phyloP scores from a whole-genome alignment of 352 stramenopile genomes.

The Phytophthora megakarya region DNA sequence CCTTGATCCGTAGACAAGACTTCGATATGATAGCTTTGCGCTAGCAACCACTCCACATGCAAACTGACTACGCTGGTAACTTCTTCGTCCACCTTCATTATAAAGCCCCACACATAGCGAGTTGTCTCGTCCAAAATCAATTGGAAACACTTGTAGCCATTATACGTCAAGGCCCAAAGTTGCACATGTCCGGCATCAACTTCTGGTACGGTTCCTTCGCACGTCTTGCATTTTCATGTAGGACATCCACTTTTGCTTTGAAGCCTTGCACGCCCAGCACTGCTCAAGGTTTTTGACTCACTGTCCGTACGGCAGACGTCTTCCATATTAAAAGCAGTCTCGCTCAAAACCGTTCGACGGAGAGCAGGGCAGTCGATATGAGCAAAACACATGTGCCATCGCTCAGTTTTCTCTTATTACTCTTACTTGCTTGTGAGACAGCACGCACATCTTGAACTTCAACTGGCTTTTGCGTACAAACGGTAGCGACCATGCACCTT shows the following conservation, averaged over 20 bases:
- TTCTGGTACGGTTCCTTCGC: slow-evolving; percentile 7
- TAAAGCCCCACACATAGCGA: not conserved
- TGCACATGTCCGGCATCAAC: slow-evolving; percentile 16
- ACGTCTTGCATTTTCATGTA: too few relatives aligned
- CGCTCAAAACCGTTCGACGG: not conserved
- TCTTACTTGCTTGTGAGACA: not conserved
- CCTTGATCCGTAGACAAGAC: slow-evolving; percentile 11
- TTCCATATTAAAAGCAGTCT: not conserved
- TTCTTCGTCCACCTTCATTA: slow-evolving; percentile 9
- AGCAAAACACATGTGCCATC: slow-evolving; percentile 17
- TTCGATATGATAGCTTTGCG: slow-evolving; percentile 1
- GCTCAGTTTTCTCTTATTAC: too few relatives aligned
- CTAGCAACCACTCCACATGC: not conserved
- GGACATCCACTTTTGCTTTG: slow-evolving; percentile 14
- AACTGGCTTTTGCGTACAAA: not conserved
- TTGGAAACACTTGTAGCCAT: slow-evolving; percentile 10
- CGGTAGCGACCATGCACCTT: slow-evolving; percentile 11
- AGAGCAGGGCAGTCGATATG: slow-evolving; percentile 12
- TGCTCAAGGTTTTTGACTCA: not conserved
- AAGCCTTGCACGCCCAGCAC: slow-evolving; percentile 16
- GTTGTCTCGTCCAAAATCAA: slow-evolving; percentile 5
- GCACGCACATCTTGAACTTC: not conserved
- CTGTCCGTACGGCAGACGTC: not conserved
- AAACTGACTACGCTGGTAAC: not conserved
- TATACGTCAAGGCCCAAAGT: not conserved